Evolutionary conservation across 768 basidiomycete genomes (phyloP), one percentile per base, ranked within the genome.

Genomic region (Suillus luteus): DNA sequence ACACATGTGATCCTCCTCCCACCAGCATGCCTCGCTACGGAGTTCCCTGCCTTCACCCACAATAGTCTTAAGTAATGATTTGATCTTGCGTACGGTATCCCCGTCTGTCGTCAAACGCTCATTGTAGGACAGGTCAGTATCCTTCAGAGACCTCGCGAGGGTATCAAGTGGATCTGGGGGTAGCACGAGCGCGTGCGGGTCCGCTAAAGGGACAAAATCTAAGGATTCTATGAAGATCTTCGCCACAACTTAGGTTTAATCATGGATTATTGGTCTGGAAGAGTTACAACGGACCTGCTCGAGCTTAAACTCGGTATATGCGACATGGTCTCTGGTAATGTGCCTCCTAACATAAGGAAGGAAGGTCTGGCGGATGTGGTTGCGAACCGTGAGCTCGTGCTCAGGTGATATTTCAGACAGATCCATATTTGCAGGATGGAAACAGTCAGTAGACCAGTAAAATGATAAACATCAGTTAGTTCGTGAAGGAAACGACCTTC

Each of bases 131-230:
- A 82, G 65, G 10, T 75, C 66, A 27, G 58, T 73, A 55, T 19
- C 83, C 62, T 57, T 69, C 69, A 72, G 79, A 71, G 22, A 77
- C 22, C 71, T 69, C 37, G 72, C 72, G 19, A 89, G 76, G 14
- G 70, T 70, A 1, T 83, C 80, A 60, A 85, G 82, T 15, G 88
- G 86, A 48, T 89, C 87, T 19, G 76, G 71, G n/a, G 84, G 83
- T 15, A 87, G 75, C 15, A 76, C 69, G 19, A 89, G 77, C 3
- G 83, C 83, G 46, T 78, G 80, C 1, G 83, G 80, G 63, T 89
- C 86, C 43, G 77, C 75, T 46, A 79, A 71, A 1, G 87, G 82
- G 15, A 87, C 76, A 55, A 71, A 68, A 43, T 75, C 68, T 11
- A 87, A 74, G 60, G 74, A 75, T 62, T 78, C 71, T 67, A 61